Conservation (phyloP, 352 stramenopile species). For the Aphanomyces invadans region DNA sequence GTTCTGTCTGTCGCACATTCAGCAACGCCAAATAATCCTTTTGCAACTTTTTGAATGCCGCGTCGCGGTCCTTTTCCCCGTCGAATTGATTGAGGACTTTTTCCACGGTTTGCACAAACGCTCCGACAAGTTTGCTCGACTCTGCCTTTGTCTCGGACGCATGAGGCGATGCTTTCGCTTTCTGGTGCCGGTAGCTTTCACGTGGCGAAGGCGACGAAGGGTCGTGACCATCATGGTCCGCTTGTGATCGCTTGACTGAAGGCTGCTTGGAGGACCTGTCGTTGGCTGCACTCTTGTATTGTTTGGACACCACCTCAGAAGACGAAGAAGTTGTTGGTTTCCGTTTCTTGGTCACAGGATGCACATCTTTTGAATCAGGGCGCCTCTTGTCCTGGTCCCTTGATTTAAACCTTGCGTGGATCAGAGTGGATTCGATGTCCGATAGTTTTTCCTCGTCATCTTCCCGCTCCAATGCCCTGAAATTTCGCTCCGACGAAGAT, state of each 20-base stretch:
- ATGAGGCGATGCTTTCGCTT: neutral
- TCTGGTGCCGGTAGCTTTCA: neutral
- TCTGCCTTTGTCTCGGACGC: constrained; percentile 9
- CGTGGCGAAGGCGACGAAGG: neutral
- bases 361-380: neutral
- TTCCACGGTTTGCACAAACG: constrained; percentile 11
- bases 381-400: neutral
- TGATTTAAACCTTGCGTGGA: neutral
- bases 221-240: too few relatives aligned
- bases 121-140: neutral
- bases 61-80: constrained; percentile 13
- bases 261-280: too few relatives aligned
- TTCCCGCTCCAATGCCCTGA: neutral
- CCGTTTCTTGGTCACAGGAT: neutral
- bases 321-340: neutral
- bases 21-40: constrained; percentile 18
- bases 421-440: neutral
- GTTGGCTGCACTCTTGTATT: neutral
- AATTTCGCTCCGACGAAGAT: neutral
- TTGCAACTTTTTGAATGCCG: constrained; percentile 16
- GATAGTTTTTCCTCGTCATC: neutral
- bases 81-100: constrained; percentile 3
- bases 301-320: neutral
- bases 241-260: too few relatives aligned
- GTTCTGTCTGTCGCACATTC: constrained; percentile 55